A percentile compares a stretch with the other conserved stretches of the same genome.
Conservation (phyloP, 176 grass and related monocot species). For the Rhynchospora breviuscula region DNA sequence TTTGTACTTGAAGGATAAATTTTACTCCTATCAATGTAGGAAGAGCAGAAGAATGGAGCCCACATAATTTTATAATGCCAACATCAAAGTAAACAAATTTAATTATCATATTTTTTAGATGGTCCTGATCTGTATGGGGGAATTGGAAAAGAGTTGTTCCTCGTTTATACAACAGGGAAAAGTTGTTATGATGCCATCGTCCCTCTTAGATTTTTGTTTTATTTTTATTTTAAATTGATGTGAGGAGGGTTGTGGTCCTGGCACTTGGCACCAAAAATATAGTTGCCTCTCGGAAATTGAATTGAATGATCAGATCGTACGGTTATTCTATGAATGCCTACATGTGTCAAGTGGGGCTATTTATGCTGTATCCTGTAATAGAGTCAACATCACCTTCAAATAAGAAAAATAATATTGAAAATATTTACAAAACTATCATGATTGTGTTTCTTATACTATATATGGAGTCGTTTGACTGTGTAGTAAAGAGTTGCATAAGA, state of each 20-base stretch:
- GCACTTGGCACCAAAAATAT: neutral
- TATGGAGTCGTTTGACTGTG: too few relatives aligned
- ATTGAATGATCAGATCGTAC: constrained; percentile 14
- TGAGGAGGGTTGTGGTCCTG: neutral
- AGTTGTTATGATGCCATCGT: constrained; percentile 42
- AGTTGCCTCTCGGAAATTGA: constrained; percentile 21
- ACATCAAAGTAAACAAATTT: neutral
- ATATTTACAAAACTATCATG: neutral
- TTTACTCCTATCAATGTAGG: neutral
- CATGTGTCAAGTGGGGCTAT: constrained; percentile 3
- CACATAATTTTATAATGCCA: neutral
- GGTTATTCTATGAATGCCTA: constrained; percentile 8
- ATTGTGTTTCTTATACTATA: neutral
- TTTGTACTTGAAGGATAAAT: too few relatives aligned
- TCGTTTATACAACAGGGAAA: constrained; percentile 26
- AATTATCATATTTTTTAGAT: neutral
- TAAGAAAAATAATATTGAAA: neutral
- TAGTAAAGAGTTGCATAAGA: too few relatives aligned
- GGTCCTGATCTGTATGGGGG: neutral
- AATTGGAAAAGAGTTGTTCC: neutral
- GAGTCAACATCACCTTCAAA: neutral
- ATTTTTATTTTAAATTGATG: neutral
- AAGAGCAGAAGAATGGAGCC: neutral
- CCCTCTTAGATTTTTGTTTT: neutral
- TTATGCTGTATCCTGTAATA: neutral